A percentile compares a stretch with the other conserved stretches of the same genome.
Conservation (phyloP, 192 early-diverging fungal genomes). For the Backusella sp. region DNA sequence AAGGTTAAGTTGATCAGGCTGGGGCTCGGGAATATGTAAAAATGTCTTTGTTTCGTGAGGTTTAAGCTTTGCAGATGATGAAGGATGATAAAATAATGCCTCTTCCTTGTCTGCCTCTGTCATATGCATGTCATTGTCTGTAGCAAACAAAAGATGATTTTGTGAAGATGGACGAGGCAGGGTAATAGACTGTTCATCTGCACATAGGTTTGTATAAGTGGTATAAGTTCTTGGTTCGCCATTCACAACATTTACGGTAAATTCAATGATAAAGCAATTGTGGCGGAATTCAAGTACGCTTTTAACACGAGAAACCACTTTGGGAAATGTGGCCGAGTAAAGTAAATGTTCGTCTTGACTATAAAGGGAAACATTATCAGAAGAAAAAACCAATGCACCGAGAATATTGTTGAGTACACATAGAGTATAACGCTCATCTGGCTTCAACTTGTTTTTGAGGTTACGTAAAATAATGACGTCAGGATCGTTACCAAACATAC, state of each 20-base stretch:
- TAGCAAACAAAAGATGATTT: conserved; percentile 22
- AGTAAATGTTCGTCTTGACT: conserved; percentile 32
- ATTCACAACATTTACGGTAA: conserved; percentile 8
- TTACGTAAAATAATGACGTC: conserved; percentile 49
- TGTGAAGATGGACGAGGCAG: conserved; percentile 23
- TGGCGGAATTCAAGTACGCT: conserved; percentile 25
- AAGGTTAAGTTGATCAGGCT: conserved; percentile 6
- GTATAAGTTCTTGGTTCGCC: conserved; percentile 23
- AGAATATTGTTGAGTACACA: conserved; percentile 48
- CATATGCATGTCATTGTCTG: conserved; percentile 14
- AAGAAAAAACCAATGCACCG: conserved; percentile 48
- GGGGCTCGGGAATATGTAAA: conserved; percentile 30
- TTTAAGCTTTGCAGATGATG: conserved; percentile 29
- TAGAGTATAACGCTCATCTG: conserved; percentile 41
- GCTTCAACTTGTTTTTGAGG: conserved; percentile 41
- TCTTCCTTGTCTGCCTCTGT: conserved; percentile 28
- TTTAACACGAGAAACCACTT: conserved; percentile 16
- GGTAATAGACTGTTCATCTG: conserved; percentile 34
- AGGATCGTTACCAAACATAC: conserved; percentile 55
- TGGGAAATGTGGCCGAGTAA: conserved; percentile 40
- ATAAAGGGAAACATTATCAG: conserved; percentile 40
- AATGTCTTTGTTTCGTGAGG: conserved; percentile 42
- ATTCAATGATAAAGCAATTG: conserved; percentile 40
- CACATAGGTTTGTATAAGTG: conserved; percentile 39
- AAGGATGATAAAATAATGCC: conserved; percentile 34